These are phyloP conservation scores for Rhynchosporium graminicola DNA, from an alignment of 2,329 filamentous ascomycete species.

Conservation along the genomic window DNA sequence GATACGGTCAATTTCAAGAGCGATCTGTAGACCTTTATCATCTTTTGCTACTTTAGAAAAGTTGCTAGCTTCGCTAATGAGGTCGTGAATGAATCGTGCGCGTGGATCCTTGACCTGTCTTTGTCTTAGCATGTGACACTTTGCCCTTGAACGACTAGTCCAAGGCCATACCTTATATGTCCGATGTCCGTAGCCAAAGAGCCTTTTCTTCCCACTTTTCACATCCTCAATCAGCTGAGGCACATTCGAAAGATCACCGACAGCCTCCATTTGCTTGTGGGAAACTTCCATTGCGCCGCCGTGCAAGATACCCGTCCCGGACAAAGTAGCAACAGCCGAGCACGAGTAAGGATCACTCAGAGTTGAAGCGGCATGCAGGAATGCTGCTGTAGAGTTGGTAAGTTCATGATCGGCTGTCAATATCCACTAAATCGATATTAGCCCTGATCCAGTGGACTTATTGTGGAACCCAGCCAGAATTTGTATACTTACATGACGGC, in stretches of 20 bases:
- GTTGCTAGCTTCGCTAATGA: background rate
- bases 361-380: background rate
- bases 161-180: background rate
- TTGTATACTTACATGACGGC: too few relatives aligned
- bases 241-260: background rate
- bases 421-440: background rate
- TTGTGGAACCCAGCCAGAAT: too few relatives aligned
- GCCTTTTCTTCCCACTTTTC: background rate
- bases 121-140: too few relatives aligned
- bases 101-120: background rate
- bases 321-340: background rate
- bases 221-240: background rate
- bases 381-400: background rate
- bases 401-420: background rate
- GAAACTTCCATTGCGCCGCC: background rate
- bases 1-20: background rate
- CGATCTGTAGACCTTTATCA: background rate
- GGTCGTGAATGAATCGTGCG: background rate
- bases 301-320: background rate
- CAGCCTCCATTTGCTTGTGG: background rate
- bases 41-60: background rate
- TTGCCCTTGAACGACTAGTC: too few relatives aligned
- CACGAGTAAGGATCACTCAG: background rate
- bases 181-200: background rate
- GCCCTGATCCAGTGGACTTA: background rate